phyloP scores from a whole-genome alignment of 768 basidiomycete genomes.

The Rickenella mellea region DNA sequence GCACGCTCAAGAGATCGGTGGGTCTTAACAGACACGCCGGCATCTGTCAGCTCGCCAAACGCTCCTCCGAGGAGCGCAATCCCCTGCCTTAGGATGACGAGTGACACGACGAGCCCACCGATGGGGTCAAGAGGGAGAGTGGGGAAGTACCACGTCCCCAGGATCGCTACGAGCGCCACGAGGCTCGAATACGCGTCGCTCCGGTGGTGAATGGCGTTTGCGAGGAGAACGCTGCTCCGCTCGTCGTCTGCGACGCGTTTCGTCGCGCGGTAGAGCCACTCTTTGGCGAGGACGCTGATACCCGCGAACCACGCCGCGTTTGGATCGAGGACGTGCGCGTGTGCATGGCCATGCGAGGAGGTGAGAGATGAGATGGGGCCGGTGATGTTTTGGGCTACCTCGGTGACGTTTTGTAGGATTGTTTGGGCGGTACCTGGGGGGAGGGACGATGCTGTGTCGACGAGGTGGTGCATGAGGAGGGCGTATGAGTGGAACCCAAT shows the following conservation, averaged over 20 bases:
- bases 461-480: conserved; percentile 67
- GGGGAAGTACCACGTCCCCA: conserved; percentile 83
- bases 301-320: conserved; percentile 98
- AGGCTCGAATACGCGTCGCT: conserved; percentile 91
- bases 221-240: conserved; percentile 81
- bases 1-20: conserved; percentile 42
- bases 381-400: conserved; percentile 46
- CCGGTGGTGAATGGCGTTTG: conserved; percentile 98
- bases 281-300: conserved; percentile 71
- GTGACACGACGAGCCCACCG: conserved; percentile 86
- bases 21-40: conserved; percentile 55
- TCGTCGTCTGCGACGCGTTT: conserved; percentile 87
- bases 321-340: conserved; percentile 60
- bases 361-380: conserved; percentile 19
- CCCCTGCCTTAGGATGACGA: conserved; percentile 79
- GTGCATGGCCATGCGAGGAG: conserved; percentile 33
- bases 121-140: conserved; percentile 86
- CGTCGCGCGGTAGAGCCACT: conserved; percentile 88
- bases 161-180: conserved; percentile 86
- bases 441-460: conserved; percentile 52
- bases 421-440: conserved; percentile 58
- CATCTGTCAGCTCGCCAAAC: conserved; percentile 77
- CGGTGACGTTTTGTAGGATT: conserved; percentile 46
- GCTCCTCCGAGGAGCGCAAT: conserved; percentile 56
- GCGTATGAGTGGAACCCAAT: conserved; percentile 88